Percentiles rank a stretch among this genome's conserved stretches.
Conservation (phyloP, 1,139 yeast species). For the Pneumocystis wakefieldiae region DNA sequence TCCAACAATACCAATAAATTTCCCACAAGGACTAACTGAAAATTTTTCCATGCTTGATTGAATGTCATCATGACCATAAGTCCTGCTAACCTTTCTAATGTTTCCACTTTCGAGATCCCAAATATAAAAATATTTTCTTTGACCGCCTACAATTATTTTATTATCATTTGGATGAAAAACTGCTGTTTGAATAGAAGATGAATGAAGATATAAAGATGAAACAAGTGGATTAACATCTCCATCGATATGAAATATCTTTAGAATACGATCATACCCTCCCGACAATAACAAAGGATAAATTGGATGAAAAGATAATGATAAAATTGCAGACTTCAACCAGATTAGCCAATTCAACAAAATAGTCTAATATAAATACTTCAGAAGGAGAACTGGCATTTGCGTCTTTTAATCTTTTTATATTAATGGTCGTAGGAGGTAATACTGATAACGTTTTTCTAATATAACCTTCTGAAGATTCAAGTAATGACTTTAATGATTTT, state of each 20-base stretch:
- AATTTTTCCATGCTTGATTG: constrained; percentile 84
- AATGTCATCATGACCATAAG: constrained; percentile 79
- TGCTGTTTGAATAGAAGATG: constrained; percentile 69
- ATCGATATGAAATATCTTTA: constrained; percentile 77
- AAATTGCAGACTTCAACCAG: constrained; percentile 44
- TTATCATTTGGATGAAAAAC: constrained; percentile 42
- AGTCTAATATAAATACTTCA: constrained; percentile 19
- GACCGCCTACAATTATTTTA: constrained; percentile 70
- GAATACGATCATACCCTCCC: constrained; percentile 82
- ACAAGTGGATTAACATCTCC: constrained; percentile 75
- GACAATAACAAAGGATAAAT: constrained; percentile 70
- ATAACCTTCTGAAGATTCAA: constrained; percentile 45
- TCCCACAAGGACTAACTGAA: constrained; percentile 55
- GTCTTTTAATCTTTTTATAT: constrained; percentile 68
- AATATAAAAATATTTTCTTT: constrained; percentile 79
- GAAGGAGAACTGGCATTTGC: constrained; percentile 62
- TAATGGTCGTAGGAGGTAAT: constrained; percentile 55
- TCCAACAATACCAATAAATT: constrained; percentile 62
- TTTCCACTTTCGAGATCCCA: constrained; percentile 72
- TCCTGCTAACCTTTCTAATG: constrained; percentile 69
- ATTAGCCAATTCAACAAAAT: not conserved
- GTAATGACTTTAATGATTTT: constrained; percentile 38
- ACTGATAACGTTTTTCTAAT: constrained; percentile 32
- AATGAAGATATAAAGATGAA: constrained; percentile 62
- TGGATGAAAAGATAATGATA: constrained; percentile 71